Conservation (phyloP, 768 basidiomycete species). For the Lentinula edodes region DNA sequence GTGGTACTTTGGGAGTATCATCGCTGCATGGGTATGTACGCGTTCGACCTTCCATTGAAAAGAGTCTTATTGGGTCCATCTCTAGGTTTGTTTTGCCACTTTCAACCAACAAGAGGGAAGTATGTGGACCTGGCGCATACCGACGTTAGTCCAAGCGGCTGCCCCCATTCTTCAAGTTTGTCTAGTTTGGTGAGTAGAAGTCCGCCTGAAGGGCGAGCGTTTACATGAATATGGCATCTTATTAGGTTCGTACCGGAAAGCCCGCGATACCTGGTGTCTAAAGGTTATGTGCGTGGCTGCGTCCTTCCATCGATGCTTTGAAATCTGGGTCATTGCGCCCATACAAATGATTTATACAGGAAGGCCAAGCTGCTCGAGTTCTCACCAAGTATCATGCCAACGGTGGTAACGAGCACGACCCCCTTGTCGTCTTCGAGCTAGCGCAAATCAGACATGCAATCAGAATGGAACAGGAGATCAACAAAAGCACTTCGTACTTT, state of each 20-base stretch:
- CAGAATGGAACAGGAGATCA: constrained; percentile 53
- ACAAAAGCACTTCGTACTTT: constrained; percentile 40
- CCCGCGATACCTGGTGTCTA: constrained; percentile 60
- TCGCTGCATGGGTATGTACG: constrained; percentile 40
- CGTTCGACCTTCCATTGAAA: too few relatives aligned
- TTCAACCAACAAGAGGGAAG: constrained; percentile 31
- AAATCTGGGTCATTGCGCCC: background rate
- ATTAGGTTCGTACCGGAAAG: constrained; percentile 63
- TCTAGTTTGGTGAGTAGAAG: constrained; percentile 41
- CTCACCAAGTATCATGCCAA: constrained; percentile 72
- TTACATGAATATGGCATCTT: background rate
- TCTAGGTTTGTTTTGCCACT: constrained; percentile 37
- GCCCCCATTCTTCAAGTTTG: constrained; percentile 51
- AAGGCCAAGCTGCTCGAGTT: constrained; percentile 52
- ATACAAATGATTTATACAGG: constrained; percentile 22
- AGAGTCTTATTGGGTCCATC: too few relatives aligned
- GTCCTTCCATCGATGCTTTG: background rate
- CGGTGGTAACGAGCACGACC: constrained; percentile 52
- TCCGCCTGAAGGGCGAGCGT: background rate
- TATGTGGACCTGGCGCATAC: constrained; percentile 61
- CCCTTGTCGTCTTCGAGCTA: constrained; percentile 51
- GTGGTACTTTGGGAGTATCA: constrained; percentile 72
- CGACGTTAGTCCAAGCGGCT: constrained; percentile 56
- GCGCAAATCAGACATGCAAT: constrained; percentile 70
- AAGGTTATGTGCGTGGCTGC: constrained; percentile 40